These are phyloP conservation scores for Ustilago crameri DNA, from an alignment of 1,284 basidiomycete genomes.

Conservation along the genomic window DNA sequence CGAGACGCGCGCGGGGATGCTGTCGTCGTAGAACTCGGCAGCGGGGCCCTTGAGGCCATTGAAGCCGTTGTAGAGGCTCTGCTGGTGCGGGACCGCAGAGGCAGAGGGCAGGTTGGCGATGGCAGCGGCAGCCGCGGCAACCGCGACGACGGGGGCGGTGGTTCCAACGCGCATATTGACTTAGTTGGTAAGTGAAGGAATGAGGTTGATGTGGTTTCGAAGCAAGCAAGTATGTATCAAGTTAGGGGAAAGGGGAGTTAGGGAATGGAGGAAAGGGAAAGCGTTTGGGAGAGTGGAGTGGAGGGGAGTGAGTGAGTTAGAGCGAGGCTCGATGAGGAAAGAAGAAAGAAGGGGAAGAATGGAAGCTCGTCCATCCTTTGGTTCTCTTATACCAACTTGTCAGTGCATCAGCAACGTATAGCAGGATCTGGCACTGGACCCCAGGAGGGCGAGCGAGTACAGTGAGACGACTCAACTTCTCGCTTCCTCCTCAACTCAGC, in stretches of 20 bases:
- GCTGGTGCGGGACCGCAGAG: constrained; percentile 34
- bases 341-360: neutral
- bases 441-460: neutral
- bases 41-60: constrained; percentile 29
- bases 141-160: constrained; percentile 16
- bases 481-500: too few relatives aligned
- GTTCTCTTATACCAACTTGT: constrained; percentile 14
- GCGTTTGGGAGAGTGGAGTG: constrained; percentile 8
- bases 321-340: constrained; percentile 25
- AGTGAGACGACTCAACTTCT: neutral
- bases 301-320: constrained; percentile 25
- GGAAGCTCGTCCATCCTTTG: neutral
- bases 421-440: neutral
- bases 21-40: constrained; percentile 46
- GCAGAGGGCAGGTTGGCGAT: constrained; percentile 21
- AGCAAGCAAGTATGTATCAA: too few relatives aligned
- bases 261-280: neutral
- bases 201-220: neutral
- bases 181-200: neutral
- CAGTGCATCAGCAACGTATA: neutral
- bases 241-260: neutral
- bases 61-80: constrained; percentile 40
- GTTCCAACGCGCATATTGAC: constrained; percentile 23
- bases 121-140: constrained; percentile 20
- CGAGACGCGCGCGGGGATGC: constrained; percentile 38